A percentile compares a stretch with the other conserved stretches of the same genome.
Evolutionary conservation across 352 stramenopile genomes (phyloP).

Genomic region (Phytopythium boreale): DNA sequence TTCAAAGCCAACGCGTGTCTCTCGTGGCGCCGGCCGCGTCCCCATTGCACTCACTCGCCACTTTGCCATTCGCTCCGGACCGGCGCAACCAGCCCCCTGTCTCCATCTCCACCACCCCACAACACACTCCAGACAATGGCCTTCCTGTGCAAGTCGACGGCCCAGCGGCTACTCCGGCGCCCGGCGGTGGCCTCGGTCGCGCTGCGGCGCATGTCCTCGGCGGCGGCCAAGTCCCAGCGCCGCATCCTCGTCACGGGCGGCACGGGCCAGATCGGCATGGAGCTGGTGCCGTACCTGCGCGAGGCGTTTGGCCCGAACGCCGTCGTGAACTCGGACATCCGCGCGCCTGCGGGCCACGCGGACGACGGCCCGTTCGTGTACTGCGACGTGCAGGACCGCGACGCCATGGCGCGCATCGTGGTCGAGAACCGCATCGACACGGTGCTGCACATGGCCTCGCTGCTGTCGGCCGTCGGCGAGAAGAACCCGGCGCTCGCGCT

Average conservation of each 20-base stretch:
- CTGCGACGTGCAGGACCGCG: slow-evolving; percentile 77
- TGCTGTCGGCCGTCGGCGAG: slow-evolving; percentile 89
- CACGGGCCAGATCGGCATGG: slow-evolving; percentile 86
- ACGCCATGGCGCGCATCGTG: slow-evolving; percentile 78
- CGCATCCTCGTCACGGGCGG: slow-evolving; percentile 79
- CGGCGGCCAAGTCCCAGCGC: slow-evolving; percentile 1
- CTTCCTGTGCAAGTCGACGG: neutral
- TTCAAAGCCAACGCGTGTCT: neutral
- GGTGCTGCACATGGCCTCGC: slow-evolving; percentile 90
- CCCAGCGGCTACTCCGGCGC: neutral
- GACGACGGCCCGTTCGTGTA: slow-evolving; percentile 69
- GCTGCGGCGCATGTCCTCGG: neutral
- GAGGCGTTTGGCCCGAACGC: slow-evolving; percentile 50
- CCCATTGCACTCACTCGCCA: neutral
- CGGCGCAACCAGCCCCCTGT: neutral
- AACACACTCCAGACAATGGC: neutral
- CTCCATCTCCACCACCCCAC: neutral
- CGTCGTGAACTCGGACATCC: slow-evolving; percentile 86
- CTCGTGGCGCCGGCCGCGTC: neutral
- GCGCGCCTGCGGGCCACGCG: slow-evolving; percentile 37
- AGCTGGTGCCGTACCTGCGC: slow-evolving; percentile 79
- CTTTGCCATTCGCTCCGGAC: neutral
- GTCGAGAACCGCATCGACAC: slow-evolving; percentile 86
- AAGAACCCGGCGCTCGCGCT: slow-evolving; percentile 88
- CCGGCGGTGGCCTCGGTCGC: neutral